Conservation (phyloP, 768 basidiomycete genomes). For the Hortiboletus campestris region DNA sequence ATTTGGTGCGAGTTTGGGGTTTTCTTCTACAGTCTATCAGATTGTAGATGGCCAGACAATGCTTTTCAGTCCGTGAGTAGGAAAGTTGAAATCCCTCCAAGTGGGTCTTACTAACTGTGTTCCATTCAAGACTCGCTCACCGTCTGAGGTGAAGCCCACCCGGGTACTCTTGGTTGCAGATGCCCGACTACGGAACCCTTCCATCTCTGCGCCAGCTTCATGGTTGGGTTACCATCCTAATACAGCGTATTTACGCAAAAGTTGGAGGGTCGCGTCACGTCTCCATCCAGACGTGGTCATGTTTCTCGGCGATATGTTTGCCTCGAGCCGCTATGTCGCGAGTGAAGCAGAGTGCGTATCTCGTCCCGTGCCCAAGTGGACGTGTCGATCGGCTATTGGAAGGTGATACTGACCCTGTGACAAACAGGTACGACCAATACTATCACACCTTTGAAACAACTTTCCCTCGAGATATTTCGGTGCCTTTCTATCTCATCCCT, state of each 20-base stretch:
- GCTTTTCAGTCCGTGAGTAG: constrained; percentile 27
- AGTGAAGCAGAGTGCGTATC: constrained; percentile 53
- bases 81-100: not conserved
- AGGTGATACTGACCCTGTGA: not conserved
- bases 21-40: constrained; percentile 56
- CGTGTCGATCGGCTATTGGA: not conserved
- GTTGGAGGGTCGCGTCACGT: constrained; percentile 62
- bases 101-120: not conserved
- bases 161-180: constrained; percentile 72
- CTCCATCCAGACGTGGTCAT: constrained; percentile 64
- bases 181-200: constrained; percentile 52
- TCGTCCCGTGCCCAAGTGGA: constrained; percentile 26
- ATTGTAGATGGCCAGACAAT: constrained; percentile 60
- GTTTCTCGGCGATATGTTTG: constrained; percentile 76
- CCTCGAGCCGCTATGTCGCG: constrained; percentile 55
- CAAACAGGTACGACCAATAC: constrained; percentile 59
- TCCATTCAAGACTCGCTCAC: constrained; percentile 13
- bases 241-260: constrained; percentile 63
- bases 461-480: constrained; percentile 44
- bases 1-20: constrained; percentile 65
- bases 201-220: constrained; percentile 30
- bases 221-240: constrained; percentile 46
- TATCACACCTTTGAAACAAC: constrained; percentile 59
- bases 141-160: constrained; percentile 32
- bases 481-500: constrained; percentile 56